These are phyloP conservation scores for Selenicereus undatus DNA, from an alignment of 148 eudicot genomes.

Conservation along the genomic window DNA sequence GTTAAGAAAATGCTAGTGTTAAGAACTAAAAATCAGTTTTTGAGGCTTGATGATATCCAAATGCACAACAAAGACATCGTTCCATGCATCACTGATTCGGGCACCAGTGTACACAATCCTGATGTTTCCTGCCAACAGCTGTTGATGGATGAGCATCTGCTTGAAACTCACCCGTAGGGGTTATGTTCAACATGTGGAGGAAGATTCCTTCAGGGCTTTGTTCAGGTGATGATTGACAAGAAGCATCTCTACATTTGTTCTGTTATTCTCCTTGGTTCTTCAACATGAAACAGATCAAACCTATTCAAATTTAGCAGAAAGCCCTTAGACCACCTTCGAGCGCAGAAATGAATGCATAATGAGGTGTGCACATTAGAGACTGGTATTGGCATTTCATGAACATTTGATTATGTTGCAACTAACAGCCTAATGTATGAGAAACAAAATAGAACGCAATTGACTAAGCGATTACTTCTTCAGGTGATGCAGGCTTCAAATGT, in stretches of 20 bases:
- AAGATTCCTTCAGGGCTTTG: not conserved
- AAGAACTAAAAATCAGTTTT: not conserved
- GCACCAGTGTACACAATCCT: not conserved
- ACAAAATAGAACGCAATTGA: not conserved
- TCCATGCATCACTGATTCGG: not conserved
- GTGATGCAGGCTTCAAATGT: constrained; percentile 56
- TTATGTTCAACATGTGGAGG: not conserved
- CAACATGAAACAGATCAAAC: constrained; percentile 43
- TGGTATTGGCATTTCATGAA: not conserved
- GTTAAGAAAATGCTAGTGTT: no score
- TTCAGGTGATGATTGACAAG: not conserved
- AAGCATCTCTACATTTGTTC: constrained; percentile 52
- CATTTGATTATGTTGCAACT: not conserved
- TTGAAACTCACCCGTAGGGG: not conserved
- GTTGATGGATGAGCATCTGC: not conserved
- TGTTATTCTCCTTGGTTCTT: constrained; percentile 48
- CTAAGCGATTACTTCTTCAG: constrained; percentile 42
- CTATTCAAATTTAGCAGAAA: not conserved
- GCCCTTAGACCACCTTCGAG: not conserved
- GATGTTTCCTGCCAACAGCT: not conserved
- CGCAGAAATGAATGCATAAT: not conserved
- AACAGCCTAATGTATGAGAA: not conserved
- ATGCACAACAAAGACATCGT: not conserved
- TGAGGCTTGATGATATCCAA: not conserved
- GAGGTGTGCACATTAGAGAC: not conserved